A percentile compares a stretch with the other conserved stretches of the same genome.
Conservation (phyloP, 441 rosid species). For the Populus hybrid region DNA sequence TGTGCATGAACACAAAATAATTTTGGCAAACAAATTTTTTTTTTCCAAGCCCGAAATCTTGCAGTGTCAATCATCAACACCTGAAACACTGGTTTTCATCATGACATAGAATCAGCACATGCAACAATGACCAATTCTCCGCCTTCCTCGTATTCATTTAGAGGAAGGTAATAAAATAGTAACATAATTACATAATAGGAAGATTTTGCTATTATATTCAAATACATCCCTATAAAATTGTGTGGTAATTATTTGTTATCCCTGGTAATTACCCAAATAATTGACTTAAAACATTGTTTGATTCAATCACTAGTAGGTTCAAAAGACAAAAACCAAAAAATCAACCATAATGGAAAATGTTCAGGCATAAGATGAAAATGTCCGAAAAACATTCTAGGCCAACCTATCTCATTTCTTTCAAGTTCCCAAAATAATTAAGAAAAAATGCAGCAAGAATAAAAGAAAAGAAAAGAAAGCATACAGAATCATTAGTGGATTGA, state of each 20-base stretch:
- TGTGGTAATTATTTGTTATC: not conserved
- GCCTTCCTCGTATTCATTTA: not conserved
- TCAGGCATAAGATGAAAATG: not conserved
- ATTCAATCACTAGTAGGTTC: not conserved
- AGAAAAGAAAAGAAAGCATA: slow-evolving; percentile 21
- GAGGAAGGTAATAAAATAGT: not conserved
- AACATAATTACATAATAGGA: not conserved
- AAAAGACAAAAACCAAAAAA: not conserved
- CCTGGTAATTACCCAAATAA: not conserved
- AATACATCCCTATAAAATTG: too few relatives aligned
- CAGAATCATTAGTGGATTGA: slow-evolving; percentile 41
- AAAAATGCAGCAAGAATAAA: not conserved
- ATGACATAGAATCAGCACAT: not conserved
- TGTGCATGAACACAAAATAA: slow-evolving; percentile 4
- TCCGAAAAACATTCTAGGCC: not conserved
- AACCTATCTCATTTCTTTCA: not conserved
- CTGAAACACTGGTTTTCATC: not conserved
- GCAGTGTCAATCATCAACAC: not conserved
- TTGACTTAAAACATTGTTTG: not conserved
- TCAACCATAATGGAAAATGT: not conserved
- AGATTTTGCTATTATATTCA: not conserved
- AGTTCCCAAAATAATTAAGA: not conserved
- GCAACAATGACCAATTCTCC: not conserved
- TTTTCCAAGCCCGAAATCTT: not conserved
- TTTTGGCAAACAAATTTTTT: not conserved